Evolutionary conservation across 1,139 yeast genomes (phyloP).

Genomic region (Suhomyces anneliseae): DNA sequence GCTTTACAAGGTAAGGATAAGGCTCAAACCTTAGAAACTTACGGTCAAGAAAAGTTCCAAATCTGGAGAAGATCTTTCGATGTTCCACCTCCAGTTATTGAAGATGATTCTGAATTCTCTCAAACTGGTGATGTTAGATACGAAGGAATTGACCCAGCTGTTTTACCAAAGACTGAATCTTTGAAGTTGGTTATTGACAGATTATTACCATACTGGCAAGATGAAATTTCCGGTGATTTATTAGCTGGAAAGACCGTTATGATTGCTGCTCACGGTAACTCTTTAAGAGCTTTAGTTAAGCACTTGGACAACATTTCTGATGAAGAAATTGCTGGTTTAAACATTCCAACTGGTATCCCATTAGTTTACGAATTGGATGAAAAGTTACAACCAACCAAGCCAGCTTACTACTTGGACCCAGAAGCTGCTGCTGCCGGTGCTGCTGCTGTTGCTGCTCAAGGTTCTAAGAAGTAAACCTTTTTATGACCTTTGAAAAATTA

Average conservation of each 20-base stretch:
- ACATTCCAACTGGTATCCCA: conserved; percentile 99
- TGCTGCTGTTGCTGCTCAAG: conserved; percentile 98
- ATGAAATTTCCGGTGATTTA: conserved; percentile 83
- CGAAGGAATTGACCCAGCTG: conserved; percentile 76
- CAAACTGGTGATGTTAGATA: conserved; percentile 88
- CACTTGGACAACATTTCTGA: conserved; percentile 94
- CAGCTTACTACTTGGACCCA: conserved; percentile 96
- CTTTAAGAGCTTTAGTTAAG: conserved; percentile 94
- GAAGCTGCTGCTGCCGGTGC: conserved; percentile 99
- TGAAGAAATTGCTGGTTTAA: conserved; percentile 87
- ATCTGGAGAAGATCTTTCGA: conserved; percentile 98
- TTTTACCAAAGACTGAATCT: conserved; percentile 92
- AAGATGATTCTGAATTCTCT: conserved; percentile 74
- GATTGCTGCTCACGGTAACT: conserved; percentile 98
- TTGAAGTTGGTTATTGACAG: conserved; percentile 94
- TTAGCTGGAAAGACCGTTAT: conserved; percentile 86
- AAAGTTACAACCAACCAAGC: conserved; percentile 84
- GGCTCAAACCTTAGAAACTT: conserved; percentile 85
- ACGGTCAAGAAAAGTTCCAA: conserved; percentile 92
- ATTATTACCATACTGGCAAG: conserved; percentile 97
- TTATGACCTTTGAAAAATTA: too few relatives aligned
- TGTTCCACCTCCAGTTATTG: conserved; percentile 92
- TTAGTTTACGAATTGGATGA: conserved; percentile 95
- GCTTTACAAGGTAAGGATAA: conserved; percentile 98
- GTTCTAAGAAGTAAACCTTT: conserved; percentile 48